Conservation (phyloP, 306 rosid species). For the Pueraria montana region DNA sequence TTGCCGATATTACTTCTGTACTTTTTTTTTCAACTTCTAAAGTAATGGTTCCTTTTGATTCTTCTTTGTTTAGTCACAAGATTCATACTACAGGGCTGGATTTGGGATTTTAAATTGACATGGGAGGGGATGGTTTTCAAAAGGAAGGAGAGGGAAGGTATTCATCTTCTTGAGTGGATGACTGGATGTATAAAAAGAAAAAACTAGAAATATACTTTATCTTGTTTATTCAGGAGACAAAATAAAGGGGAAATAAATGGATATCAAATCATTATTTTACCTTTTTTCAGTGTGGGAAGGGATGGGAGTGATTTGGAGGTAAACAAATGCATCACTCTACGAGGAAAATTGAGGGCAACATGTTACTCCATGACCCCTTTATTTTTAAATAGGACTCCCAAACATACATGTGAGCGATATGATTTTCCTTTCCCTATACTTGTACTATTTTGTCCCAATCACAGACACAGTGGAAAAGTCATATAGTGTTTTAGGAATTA, state of each 20-base stretch:
- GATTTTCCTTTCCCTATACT: constrained; percentile 16
- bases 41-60: constrained; percentile 2
- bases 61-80: constrained; percentile 22
- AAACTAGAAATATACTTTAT: neutral
- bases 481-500: neutral
- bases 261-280: constrained; percentile 17
- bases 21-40: neutral
- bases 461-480: neutral
- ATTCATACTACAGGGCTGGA: constrained; percentile 22
- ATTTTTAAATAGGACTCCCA: neutral
- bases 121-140: constrained; percentile 11
- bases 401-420: neutral
- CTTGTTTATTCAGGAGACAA: neutral
- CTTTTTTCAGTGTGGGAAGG: neutral
- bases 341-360: constrained; percentile 28
- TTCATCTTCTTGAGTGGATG: neutral
- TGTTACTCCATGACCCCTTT: neutral
- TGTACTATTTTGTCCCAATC: constrained; percentile 13
- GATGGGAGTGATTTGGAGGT: neutral
- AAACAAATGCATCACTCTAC: neutral
- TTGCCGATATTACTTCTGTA: neutral
- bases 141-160: constrained; percentile 2
- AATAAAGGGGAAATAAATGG: constrained; percentile 24
- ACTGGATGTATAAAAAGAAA: constrained; percentile 8
- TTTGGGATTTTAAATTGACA: constrained; percentile 24